Conservation (phyloP, 805 yeast species). For the Ogataea thermomethanolica region DNA sequence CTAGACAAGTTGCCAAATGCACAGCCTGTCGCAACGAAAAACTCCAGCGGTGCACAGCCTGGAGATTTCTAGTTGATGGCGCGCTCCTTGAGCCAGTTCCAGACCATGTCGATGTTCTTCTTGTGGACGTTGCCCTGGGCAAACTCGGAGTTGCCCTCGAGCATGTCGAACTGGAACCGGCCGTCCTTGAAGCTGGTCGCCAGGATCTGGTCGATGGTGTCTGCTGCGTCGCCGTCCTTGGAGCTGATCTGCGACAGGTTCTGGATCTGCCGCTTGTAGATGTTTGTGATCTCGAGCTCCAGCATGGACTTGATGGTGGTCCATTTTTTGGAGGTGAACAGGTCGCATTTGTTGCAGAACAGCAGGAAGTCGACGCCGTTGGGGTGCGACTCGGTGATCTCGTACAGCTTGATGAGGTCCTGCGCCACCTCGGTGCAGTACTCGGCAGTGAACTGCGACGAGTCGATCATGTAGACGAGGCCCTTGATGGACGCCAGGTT, state of each 20-base stretch:
- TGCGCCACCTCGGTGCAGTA: conserved; percentile 52
- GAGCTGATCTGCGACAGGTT: conserved; percentile 42
- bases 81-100: conserved; percentile 74
- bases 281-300: conserved; percentile 59
- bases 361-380: conserved; percentile 72
- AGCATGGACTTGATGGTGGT: conserved; percentile 54
- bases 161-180: conserved; percentile 57
- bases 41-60: conserved; percentile 1
- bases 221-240: conserved; percentile 31
- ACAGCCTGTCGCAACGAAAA: neutral
- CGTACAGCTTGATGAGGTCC: conserved; percentile 55
- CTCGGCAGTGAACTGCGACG: conserved; percentile 51
- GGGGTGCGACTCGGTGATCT: conserved; percentile 56
- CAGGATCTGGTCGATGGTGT: conserved; percentile 33
- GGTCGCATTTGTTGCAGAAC: conserved; percentile 83
- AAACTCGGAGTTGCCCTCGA: conserved; percentile 73
- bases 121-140: conserved; percentile 69
- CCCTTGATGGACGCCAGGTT: conserved; percentile 53
- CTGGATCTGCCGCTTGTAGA: conserved; percentile 46
- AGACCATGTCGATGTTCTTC: conserved; percentile 54
- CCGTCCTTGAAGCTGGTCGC: conserved; percentile 41
- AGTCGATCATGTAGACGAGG: conserved; percentile 72
- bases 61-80: conserved; percentile 47
- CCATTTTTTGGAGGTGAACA: conserved; percentile 77
- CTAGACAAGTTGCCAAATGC: conserved; percentile 2